Percentiles rank a stretch among this genome's conserved stretches.
Conservation (phyloP, 768 basidiomycete genomes). For the Tylopilus balloui region DNA sequence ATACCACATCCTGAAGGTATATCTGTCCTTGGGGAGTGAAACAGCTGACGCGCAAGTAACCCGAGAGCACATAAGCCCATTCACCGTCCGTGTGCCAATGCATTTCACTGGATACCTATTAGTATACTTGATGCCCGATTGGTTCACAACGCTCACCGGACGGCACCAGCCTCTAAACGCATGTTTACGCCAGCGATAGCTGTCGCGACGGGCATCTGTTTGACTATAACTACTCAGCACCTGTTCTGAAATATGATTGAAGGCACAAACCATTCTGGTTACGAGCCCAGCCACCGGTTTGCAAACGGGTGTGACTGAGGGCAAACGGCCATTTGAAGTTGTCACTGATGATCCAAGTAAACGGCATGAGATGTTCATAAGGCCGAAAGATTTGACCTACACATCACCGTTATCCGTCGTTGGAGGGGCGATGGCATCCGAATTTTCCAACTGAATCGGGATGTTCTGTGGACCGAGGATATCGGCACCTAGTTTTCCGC, state of each 20-base stretch:
- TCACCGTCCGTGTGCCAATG: constrained; percentile 42
- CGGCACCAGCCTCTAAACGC: constrained; percentile 39
- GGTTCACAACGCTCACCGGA: constrained; percentile 29
- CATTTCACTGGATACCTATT: constrained; percentile 32
- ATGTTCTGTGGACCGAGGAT: constrained; percentile 58
- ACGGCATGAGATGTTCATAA: neutral
- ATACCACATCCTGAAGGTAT: constrained; percentile 51
- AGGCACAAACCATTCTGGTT: constrained; percentile 48
- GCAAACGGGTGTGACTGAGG: constrained; percentile 55
- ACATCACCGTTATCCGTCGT: constrained; percentile 56
- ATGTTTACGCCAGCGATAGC: constrained; percentile 40
- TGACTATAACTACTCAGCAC: constrained; percentile 25
- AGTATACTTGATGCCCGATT: neutral
- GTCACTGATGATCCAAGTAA: constrained; percentile 13
- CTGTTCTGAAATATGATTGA: neutral
- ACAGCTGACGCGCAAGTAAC: constrained; percentile 45
- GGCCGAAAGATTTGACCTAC: constrained; percentile 21
- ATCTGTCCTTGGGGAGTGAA: constrained; percentile 49
- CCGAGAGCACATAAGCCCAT: constrained; percentile 54
- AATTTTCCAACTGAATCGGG: constrained; percentile 51
- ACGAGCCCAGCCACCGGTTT: constrained; percentile 63
- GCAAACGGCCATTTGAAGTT: constrained; percentile 66
- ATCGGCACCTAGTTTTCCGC: constrained; percentile 39
- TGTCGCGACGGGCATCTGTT: constrained; percentile 38
- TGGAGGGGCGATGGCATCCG: constrained; percentile 56